phyloP scores from a whole-genome alignment of 2,329 filamentous ascomycete species.

The Westerdykella aurantiaca region DNA sequence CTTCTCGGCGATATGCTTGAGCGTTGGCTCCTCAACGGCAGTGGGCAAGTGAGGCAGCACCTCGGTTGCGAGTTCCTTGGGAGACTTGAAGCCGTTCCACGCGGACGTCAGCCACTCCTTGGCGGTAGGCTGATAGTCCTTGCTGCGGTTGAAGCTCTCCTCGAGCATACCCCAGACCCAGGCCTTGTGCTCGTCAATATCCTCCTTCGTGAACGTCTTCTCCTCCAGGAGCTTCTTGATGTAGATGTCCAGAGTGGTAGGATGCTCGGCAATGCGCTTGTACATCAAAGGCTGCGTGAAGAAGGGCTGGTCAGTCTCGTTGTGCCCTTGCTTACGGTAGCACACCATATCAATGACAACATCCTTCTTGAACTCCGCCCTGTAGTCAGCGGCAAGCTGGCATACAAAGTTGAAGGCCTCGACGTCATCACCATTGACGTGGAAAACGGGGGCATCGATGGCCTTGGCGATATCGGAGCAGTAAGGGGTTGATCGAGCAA shows the following conservation, averaged over 20 bases:
- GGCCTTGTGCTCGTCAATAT: slow-evolving; percentile 97
- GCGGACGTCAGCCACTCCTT: slow-evolving; percentile 98
- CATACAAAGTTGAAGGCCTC: slow-evolving; percentile 98
- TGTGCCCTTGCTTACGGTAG: slow-evolving; percentile 98
- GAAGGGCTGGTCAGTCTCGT: slow-evolving; percentile 97
- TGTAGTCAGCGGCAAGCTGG: slow-evolving; percentile 95
- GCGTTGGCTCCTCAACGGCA: slow-evolving; percentile 63
- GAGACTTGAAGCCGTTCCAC: slow-evolving; percentile 99
- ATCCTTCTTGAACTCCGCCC: slow-evolving; percentile 96
- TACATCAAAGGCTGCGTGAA: slow-evolving; percentile 99
- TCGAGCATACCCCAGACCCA: slow-evolving; percentile 99
- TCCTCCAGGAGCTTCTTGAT: slow-evolving; percentile 84
- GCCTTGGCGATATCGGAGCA: slow-evolving; percentile 99
- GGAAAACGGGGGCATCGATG: slow-evolving; percentile 96
- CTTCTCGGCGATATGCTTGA: slow-evolving; percentile 76
- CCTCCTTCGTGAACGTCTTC: slow-evolving; percentile 93
- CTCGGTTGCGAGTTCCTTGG: slow-evolving; percentile 93
- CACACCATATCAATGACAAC: slow-evolving; percentile 97
- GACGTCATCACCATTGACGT: slow-evolving; percentile 97
- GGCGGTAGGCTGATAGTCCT: slow-evolving; percentile 91
- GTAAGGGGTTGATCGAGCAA: slow-evolving; percentile 94
- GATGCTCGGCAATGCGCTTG: slow-evolving; percentile 86
- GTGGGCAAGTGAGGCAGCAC: slow-evolving; percentile 88
- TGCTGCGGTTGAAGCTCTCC: slow-evolving; percentile 94
- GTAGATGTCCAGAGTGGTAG: slow-evolving; percentile 83